These are phyloP conservation scores for Fraxinus quadrangulata DNA, from an alignment of 257 asterid species.

Conservation along the genomic window DNA sequence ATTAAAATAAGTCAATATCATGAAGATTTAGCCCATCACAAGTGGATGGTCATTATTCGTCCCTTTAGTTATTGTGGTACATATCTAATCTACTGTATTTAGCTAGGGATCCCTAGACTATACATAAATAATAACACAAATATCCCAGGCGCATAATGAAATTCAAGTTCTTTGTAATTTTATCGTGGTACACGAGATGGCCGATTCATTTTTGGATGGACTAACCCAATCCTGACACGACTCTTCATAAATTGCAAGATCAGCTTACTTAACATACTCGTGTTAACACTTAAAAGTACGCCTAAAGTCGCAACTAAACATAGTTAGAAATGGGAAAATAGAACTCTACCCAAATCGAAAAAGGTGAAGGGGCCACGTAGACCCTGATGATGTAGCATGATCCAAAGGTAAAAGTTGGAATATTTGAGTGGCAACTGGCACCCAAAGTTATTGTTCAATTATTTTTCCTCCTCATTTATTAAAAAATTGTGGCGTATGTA, in stretches of 20 bases:
- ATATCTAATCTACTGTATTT: background rate
- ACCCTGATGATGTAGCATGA: too few species aligned
- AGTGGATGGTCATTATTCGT: background rate
- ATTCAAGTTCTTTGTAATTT: too few species aligned
- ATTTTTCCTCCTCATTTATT: background rate
- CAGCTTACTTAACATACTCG: background rate
- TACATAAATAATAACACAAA: too few species aligned
- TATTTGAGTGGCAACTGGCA: background rate
- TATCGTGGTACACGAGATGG: background rate
- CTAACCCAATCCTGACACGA: background rate
- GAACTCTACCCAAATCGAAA: too few species aligned
- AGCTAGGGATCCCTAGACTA: background rate
- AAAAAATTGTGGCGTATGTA: slow-evolving; percentile 3
- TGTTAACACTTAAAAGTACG: background rate
- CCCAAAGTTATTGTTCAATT: background rate
- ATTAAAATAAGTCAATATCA: background rate
- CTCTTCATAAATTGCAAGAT: background rate
- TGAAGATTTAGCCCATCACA: background rate
- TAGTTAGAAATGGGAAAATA: too few species aligned
- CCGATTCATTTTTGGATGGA: background rate
- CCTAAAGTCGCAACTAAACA: too few species aligned
- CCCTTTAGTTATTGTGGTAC: background rate
- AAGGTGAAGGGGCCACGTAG: too few species aligned
- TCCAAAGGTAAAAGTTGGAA: too few species aligned
- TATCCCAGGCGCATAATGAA: too few species aligned